Evolutionary conservation across 305 asterid genomes (phyloP).

Genomic region (Plantago lanceolata): DNA sequence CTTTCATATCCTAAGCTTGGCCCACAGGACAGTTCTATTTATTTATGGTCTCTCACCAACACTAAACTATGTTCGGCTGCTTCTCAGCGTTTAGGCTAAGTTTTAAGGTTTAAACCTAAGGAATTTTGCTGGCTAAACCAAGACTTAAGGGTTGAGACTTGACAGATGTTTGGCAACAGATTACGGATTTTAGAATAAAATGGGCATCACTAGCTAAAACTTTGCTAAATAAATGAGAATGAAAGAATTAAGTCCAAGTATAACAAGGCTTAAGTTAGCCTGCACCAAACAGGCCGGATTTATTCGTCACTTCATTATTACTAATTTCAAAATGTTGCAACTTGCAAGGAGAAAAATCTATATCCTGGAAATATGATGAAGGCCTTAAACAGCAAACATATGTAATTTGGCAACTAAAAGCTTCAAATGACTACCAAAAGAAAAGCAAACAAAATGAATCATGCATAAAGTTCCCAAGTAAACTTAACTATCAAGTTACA

Average conservation of each 20-base stretch:
- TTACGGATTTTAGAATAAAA: too few relatives aligned
- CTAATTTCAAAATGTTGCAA: not conserved
- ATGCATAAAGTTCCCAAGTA: not conserved
- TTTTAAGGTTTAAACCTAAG: constrained; percentile 18
- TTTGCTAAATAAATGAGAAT: too few relatives aligned
- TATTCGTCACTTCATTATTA: not conserved
- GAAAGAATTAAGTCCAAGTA: too few relatives aligned
- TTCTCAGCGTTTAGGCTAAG: constrained; percentile 11
- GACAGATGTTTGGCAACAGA: too few relatives aligned
- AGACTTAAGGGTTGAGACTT: not conserved
- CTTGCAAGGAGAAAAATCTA: not conserved
- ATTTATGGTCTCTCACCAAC: constrained; percentile 26
- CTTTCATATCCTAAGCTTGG: constrained; percentile 22
- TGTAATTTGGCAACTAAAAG: not conserved
- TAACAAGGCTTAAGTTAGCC: too few relatives aligned
- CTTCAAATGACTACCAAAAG: not conserved
- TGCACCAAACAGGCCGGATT: not conserved
- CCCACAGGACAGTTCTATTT: constrained; percentile 23
- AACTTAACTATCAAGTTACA: constrained; percentile 1
- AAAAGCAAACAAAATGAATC: not conserved
- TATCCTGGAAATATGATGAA: not conserved
- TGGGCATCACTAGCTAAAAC: too few relatives aligned
- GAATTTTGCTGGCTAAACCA: not conserved
- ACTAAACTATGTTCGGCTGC: constrained; percentile 25
- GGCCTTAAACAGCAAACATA: not conserved